Base-by-base conservation (phyloP, 2,329 filamentous ascomycete genomes). In the Hirsutella rhossiliensis region DNA sequence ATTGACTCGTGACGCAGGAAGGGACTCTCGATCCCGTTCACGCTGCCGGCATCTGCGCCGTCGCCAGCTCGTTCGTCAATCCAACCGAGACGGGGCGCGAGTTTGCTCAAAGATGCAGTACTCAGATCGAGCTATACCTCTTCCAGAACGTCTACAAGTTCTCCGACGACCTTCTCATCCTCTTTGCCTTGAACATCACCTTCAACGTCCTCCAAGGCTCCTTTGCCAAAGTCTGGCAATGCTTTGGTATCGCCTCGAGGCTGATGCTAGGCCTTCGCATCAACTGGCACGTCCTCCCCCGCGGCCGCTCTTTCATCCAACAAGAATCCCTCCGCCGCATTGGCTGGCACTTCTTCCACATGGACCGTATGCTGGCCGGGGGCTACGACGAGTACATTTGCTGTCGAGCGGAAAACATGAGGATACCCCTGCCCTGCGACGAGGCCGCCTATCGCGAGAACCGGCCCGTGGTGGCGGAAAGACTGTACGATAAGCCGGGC, bases 311-410 rank as follows among this genome's bases (percentile, higher is more conserved):
- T 5, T 64, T 62, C 42, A 46, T 57, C 13, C 55, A 64, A 23
- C 62, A 64, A 42, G 64, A 67, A 48, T 58, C 50, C 6, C 48
- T 60, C 13, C 56, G 64, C 20, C 58, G 64, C 8, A 54, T 64
- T 19, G 62, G 58, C 3, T 67, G 64, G 64, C 59, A 62, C 31
- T 51, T 65, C 36, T 67, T 64, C 45, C 52, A 61, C 38, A 49
- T 65, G 38, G 64, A 67, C 41, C 58, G 64, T 8, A 48, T 63
- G 20, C 54, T 66, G 11, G 62, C 64, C 2, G 62, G 59, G 2
- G 64, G 64, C 2, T 67, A 64, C 39, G 63, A 66, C 23, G 63
- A 65, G 41, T 65, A 67, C 45, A 57, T 67, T 18, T 55, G 56
- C 12, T 61, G 60, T 29, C 56, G 60, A 11, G 56, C 60, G 6